phyloP scores from a whole-genome alignment of 2,329 filamentous ascomycete species.

The Helotiales sp. region DNA sequence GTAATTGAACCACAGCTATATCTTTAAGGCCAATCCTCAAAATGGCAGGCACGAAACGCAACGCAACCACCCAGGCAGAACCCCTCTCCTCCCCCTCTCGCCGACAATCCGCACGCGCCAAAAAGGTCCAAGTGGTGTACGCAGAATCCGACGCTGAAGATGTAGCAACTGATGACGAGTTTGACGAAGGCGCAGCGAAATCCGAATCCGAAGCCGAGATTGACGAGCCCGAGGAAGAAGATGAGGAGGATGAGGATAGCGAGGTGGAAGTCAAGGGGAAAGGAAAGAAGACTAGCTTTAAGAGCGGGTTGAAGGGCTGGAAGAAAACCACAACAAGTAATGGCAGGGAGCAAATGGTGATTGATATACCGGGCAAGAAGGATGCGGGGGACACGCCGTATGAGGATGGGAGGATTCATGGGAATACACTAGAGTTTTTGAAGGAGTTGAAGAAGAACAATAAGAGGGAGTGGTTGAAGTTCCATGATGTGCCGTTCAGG shows the following conservation, averaged over 20 bases:
- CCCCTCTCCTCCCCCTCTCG: slow-evolving; percentile 15
- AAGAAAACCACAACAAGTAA: slow-evolving; percentile 17
- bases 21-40: not conserved
- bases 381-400: slow-evolving; percentile 53
- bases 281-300: slow-evolving; percentile 2
- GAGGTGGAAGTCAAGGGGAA: not conserved
- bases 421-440: slow-evolving; percentile 63
- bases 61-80: slow-evolving; percentile 14
- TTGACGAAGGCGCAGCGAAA: slow-evolving; percentile 2
- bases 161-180: slow-evolving; percentile 20
- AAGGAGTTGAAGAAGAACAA: slow-evolving; percentile 65
- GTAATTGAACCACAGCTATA: not conserved
- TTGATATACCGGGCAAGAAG: slow-evolving; percentile 49
- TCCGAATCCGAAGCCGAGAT: slow-evolving; percentile 14
- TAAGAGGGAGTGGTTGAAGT: slow-evolving; percentile 61
- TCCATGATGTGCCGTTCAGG: slow-evolving; percentile 45
- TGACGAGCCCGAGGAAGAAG: slow-evolving; percentile 11
- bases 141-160: slow-evolving; percentile 29
- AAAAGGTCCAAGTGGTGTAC: slow-evolving; percentile 23
- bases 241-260: slow-evolving; percentile 14
- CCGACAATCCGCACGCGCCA: slow-evolving; percentile 26
- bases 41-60: slow-evolving; percentile 33
- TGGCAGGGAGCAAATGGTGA: slow-evolving; percentile 42
- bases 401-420: slow-evolving; percentile 57
- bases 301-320: slow-evolving; percentile 18